A percentile compares a stretch with the other conserved stretches of the same genome.
These are phyloP conservation scores for Fusarium staphyleae DNA, from an alignment of 2,329 filamentous ascomycete genomes.

Conservation along the genomic window DNA sequence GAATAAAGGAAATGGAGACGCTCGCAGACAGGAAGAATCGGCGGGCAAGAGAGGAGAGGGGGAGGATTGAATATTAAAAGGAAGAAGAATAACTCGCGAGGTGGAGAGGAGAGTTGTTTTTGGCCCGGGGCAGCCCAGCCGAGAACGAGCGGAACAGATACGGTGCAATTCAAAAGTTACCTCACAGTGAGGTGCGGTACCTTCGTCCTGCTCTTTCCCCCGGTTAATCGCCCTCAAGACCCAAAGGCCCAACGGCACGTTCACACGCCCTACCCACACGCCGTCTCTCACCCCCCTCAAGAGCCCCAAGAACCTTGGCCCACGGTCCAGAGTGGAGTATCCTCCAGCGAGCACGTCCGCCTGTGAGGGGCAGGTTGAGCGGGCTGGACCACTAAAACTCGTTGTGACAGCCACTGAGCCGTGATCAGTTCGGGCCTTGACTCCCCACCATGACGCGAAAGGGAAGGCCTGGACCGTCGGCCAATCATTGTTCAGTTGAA, in stretches of 20 bases:
- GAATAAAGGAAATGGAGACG: slow-evolving; percentile 31
- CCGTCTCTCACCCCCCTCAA: slow-evolving; percentile 12
- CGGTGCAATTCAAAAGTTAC: slow-evolving; percentile 26
- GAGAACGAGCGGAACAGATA: slow-evolving; percentile 32
- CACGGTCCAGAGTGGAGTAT: slow-evolving; percentile 10
- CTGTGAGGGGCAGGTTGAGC: slow-evolving; percentile 14
- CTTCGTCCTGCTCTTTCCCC: slow-evolving; percentile 14
- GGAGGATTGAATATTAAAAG: slow-evolving; percentile 42
- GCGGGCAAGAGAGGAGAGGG: slow-evolving; percentile 16
- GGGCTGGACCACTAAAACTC: slow-evolving; percentile 17
- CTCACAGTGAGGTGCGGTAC: slow-evolving; percentile 33
- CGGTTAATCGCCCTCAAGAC: slow-evolving; percentile 23
- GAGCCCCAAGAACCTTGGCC: slow-evolving; percentile 22
- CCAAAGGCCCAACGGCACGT: slow-evolving; percentile 12
- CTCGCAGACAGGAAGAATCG: slow-evolving; percentile 31
- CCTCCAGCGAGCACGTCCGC: slow-evolving; percentile 7
- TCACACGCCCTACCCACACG: background rate
- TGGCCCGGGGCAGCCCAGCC: slow-evolving; percentile 31
- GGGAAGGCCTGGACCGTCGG: background rate
- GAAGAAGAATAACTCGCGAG: slow-evolving; percentile 26
- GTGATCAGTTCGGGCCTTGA: background rate
- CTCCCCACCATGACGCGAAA: slow-evolving; percentile 12
- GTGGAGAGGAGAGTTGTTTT: slow-evolving; percentile 44
- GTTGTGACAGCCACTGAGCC: slow-evolving; percentile 14
- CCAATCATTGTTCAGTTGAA: slow-evolving; percentile 35